phyloP scores from a whole-genome alignment of 805 yeast species.

The Metschnikowia bowlesiae region DNA sequence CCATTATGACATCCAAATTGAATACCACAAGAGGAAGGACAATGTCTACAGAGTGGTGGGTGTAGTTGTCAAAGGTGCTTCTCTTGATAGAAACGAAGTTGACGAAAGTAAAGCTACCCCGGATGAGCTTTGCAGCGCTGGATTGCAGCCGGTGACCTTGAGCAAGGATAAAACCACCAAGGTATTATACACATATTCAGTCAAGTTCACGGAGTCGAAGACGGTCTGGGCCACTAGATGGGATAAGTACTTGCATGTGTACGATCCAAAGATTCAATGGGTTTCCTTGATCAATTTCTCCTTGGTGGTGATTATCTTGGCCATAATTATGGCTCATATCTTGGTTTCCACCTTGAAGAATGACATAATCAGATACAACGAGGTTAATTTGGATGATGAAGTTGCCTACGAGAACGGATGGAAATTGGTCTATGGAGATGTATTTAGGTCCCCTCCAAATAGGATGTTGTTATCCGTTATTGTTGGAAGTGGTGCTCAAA shows the following conservation, averaged over 20 bases:
- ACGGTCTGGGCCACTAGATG: slow-evolving; percentile 98
- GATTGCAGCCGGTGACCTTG: slow-evolving; percentile 43
- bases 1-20: slow-evolving; percentile 74
- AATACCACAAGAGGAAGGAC: slow-evolving; percentile 72
- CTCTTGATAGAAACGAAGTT: slow-evolving; percentile 38
- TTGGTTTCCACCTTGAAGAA: slow-evolving; percentile 73
- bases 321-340: slow-evolving; percentile 73
- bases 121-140: slow-evolving; percentile 28
- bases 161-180: slow-evolving; percentile 44
- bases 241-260: slow-evolving; percentile 92
- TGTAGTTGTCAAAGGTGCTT: slow-evolving; percentile 68
- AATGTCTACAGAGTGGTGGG: slow-evolving; percentile 86
- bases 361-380: slow-evolving; percentile 87
- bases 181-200: slow-evolving; percentile 84
- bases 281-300: slow-evolving; percentile 86
- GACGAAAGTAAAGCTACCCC: slow-evolving; percentile 17
- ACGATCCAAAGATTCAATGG: slow-evolving; percentile 95
- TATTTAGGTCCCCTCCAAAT: slow-evolving; percentile 76
- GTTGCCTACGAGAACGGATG: slow-evolving; percentile 93
- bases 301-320: slow-evolving; percentile 70
- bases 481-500: slow-evolving; percentile 85
- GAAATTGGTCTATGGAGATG: slow-evolving; percentile 94
- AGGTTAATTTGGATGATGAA: slow-evolving; percentile 80
- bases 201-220: slow-evolving; percentile 60
- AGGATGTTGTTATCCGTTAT: slow-evolving; percentile 71